Percentiles rank a stretch among this genome's conserved stretches.
Conservation (phyloP, 2,329 filamentous ascomycete genomes). For the Trichoderma harzianum region DNA sequence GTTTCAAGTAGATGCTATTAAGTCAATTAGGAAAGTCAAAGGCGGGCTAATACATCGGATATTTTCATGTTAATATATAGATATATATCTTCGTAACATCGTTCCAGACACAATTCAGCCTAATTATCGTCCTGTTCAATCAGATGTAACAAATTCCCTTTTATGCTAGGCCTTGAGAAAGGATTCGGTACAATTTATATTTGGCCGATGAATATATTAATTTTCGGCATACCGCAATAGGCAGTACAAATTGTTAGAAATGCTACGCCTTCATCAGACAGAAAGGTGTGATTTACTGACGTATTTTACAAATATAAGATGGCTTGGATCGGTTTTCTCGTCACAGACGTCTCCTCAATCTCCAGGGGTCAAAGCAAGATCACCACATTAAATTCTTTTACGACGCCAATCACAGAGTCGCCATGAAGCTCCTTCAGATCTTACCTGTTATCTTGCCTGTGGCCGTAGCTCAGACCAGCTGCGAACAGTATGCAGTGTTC, state of each 20-base stretch:
- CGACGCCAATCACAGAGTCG: background rate
- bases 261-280: background rate
- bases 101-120: background rate
- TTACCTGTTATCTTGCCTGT: background rate
- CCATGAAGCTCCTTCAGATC: constrained; percentile 2
- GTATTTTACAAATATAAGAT: background rate
- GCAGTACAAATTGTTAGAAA: background rate
- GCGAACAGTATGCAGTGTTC: background rate
- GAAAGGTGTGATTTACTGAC: background rate
- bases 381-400: background rate
- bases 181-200: background rate
- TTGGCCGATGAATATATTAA: background rate
- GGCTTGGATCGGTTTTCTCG: background rate
- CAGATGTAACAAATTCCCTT: background rate
- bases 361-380: background rate
- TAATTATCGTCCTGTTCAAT: background rate
- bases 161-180: background rate
- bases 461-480: constrained; percentile 1
- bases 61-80: background rate
- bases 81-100: background rate
- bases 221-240: background rate
- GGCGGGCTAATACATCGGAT: background rate
- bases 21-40: background rate
- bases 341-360: background rate
- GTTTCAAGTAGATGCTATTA: background rate